Conservation (phyloP, 768 basidiomycete species). For the Mrakia hoshinonis region DNA sequence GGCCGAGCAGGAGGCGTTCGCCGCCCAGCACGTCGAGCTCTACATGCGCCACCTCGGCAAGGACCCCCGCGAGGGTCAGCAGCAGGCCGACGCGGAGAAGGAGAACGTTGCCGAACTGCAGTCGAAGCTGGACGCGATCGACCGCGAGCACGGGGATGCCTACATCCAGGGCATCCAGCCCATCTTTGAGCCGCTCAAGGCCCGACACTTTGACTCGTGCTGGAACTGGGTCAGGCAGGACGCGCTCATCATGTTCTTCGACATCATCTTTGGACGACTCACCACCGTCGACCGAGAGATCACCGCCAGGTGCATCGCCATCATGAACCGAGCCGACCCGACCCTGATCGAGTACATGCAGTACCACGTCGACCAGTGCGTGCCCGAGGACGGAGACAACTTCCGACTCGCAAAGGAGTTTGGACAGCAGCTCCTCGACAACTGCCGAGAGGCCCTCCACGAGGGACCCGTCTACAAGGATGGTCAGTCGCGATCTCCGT, state of each 20-base stretch:
- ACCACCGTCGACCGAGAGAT: conserved; percentile 66
- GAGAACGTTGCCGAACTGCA: conserved; percentile 63
- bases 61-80: conserved; percentile 85
- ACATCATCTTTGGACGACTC: conserved; percentile 91
- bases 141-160: conserved; percentile 80
- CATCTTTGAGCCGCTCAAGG: conserved; percentile 86
- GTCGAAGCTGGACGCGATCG: conserved; percentile 75
- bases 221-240: conserved; percentile 99
- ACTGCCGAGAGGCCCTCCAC: conserved; percentile 73
- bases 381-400: conserved; percentile 68
- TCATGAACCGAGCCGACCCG: conserved; percentile 95
- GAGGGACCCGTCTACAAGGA: conserved; percentile 90
- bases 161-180: conserved; percentile 95
- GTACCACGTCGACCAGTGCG: conserved; percentile 78
- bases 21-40: conserved; percentile 83
- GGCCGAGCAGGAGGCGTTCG: conserved; percentile 82
- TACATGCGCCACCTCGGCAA: conserved; percentile 94
- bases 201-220: conserved; percentile 93
- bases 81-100: conserved; percentile 79
- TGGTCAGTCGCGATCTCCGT: conserved; percentile 50
- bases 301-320: conserved; percentile 90
- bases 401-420: conserved; percentile 93
- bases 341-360: conserved; percentile 82
- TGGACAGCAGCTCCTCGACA: conserved; percentile 89
- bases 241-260: conserved; percentile 91